These are phyloP conservation scores for Trichoderma asperelloides DNA, from an alignment of 495 filamentous ascomycete genomes.

Conservation along the genomic window DNA sequence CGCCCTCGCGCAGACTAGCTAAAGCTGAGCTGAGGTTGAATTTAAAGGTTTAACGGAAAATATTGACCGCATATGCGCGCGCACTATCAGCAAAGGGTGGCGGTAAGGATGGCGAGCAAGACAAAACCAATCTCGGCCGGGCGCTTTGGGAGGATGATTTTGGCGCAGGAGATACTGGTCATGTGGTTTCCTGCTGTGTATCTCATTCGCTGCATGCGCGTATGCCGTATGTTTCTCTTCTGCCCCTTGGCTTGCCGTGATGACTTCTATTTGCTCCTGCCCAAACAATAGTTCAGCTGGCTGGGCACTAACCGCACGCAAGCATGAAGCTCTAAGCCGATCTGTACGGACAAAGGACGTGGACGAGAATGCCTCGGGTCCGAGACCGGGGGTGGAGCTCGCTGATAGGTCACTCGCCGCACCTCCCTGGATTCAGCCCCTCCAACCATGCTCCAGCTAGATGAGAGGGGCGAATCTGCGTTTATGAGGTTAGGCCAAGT, in stretches of 20 bases:
- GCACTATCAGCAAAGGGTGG: not conserved
- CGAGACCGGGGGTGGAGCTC: not conserved
- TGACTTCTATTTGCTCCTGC: not conserved
- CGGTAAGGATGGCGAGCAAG: not conserved
- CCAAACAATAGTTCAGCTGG: conserved; percentile 2
- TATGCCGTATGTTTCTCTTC: not conserved
- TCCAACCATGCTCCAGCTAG: not conserved
- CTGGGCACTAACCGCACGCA: not conserved
- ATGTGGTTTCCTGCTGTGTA: not conserved
- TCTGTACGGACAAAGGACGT: not conserved
- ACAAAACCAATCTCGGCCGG: not conserved
- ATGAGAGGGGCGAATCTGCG: not conserved
- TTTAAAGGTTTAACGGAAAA: not conserved
- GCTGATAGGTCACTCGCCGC: not conserved
- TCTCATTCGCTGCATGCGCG: not conserved
- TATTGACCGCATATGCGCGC: not conserved
- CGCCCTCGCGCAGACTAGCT: not conserved
- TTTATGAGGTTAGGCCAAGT: not conserved
- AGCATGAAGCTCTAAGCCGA: not conserved
- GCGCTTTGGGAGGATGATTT: not conserved
- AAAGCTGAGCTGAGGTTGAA: conserved; percentile 4
- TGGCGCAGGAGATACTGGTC: not conserved
- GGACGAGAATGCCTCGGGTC: not conserved
- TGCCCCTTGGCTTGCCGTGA: not conserved
- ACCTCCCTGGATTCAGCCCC: not conserved